Evolutionary conservation across 2,329 filamentous ascomycete species (phyloP), one percentile per base, ranked within the genome.

Genomic region (Trichoderma sp.): DNA sequence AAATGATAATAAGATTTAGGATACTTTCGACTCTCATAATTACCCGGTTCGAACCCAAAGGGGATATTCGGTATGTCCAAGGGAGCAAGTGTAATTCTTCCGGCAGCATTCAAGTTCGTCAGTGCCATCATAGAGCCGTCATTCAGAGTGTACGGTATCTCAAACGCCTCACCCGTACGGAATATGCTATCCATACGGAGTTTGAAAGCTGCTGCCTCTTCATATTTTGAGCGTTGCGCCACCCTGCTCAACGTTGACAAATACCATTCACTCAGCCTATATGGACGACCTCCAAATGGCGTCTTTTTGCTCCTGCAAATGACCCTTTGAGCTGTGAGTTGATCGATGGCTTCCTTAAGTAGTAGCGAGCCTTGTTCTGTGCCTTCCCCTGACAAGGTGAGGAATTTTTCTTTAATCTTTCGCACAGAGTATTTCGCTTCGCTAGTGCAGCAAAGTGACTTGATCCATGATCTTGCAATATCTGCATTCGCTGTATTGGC

Each of bases 1-100:
- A 94, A 94, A 77, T 90, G 89, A 67, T 94, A 88, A 78, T 91
- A 90, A 41, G 87, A 87, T 78, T 92, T 92, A 45, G 93, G 89
- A 77, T 92, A 91, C 75, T 90, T 90, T 74, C 92, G 88, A 27
- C 91, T 92, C 79, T 93, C 91, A 82, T 95, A 95, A 77, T 93
- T 91, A 18, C 90, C 90, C 8, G 92, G 92, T 71, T 90, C 89
- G 79, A 95, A 93, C 1, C 93, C 93, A 81, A 93, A 92, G 2
- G 91, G 91, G 35, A 93, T 90, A 67, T 88, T 79, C 1, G 90
- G 90, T 6, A 93, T 87, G 56, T 92, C 86, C 2, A 87, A 80
- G 0, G 89, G 85, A 4, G 87, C 83, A 7, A 93, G 80, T 18
- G 81, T 85, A 59, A 95, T 85, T 56, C 89, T 87, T 4, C 90